A percentile compares a stretch with the other conserved stretches of the same genome.
Conservation (phyloP, 148 eudicot genomes). For the Euryodendron excelsum region DNA sequence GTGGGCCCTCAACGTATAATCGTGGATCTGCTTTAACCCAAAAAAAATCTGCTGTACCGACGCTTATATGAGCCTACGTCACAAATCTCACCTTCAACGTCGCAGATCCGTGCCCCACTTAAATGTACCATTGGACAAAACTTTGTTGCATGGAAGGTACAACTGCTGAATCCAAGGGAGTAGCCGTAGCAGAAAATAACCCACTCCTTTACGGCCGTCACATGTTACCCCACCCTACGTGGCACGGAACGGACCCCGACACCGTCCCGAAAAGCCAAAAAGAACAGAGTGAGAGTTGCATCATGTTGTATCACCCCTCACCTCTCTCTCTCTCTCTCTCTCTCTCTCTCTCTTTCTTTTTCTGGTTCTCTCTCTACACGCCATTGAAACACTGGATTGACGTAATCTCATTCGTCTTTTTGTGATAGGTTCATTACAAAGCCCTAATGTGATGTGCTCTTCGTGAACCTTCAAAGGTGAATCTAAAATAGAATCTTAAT, state of each 20-base stretch:
- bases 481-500: not conserved
- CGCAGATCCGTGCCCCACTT: not conserved
- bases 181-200: not conserved
- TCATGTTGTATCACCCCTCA: too few species aligned
- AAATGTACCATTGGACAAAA: too few species aligned
- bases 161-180: too few species aligned
- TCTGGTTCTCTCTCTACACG: constrained; percentile 6
- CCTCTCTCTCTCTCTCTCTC: not conserved
- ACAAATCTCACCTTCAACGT: not conserved
- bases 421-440: not conserved
- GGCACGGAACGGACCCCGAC: not conserved
- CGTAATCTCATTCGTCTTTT: not conserved
- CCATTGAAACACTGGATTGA: constrained; percentile 5
- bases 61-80: not conserved
- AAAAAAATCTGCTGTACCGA: not conserved
- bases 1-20: too few species aligned
- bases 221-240: not conserved
- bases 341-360: not conserved
- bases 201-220: not conserved
- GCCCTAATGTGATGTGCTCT: not conserved
- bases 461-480: not conserved
- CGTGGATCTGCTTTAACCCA: too few species aligned
- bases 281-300: too few species aligned
- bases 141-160: too few species aligned
- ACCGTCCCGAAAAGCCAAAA: constrained; percentile 1